These are phyloP conservation scores for Westerdykella ornata DNA, from an alignment of 2,329 filamentous ascomycete species.

Conservation along the genomic window DNA sequence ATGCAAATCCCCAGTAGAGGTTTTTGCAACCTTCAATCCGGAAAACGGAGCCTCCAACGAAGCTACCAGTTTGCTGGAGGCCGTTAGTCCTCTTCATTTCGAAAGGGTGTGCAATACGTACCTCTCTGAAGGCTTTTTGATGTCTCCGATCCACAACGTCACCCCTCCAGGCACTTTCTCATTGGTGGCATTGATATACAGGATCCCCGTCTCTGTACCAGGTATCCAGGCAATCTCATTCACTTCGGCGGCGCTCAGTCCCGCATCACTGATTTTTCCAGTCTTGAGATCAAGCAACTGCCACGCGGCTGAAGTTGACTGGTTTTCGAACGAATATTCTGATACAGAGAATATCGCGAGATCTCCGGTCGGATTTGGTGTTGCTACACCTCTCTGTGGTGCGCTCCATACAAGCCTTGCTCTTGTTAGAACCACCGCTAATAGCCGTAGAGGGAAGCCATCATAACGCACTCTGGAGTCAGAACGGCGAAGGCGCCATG, in stretches of 20 bases:
- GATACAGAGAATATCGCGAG: constrained; percentile 62
- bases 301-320: constrained; percentile 55
- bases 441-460: not conserved
- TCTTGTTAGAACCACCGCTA: constrained; percentile 1
- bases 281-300: constrained; percentile 29
- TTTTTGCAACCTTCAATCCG: constrained; percentile 44
- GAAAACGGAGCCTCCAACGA: constrained; percentile 44
- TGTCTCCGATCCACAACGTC: constrained; percentile 32
- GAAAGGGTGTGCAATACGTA: constrained; percentile 1
- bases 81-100: not conserved
- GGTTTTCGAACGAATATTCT: constrained; percentile 72
- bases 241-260: constrained; percentile 28
- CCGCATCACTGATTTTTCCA: constrained; percentile 28
- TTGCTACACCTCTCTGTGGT: constrained; percentile 62
- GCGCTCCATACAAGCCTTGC: constrained; percentile 54
- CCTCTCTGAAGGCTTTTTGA: constrained; percentile 20
- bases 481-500: constrained; percentile 25
- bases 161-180: constrained; percentile 45
- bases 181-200: constrained; percentile 58
- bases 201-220: constrained; percentile 46
- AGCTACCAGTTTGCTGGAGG: constrained; percentile 25
- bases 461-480: constrained; percentile 30
- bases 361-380: constrained; percentile 60
- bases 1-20: constrained; percentile 36
- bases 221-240: constrained; percentile 32